Evolutionary conservation across 106 monocot genomes (phyloP).

Genomic region (Dendrobium officinale): DNA sequence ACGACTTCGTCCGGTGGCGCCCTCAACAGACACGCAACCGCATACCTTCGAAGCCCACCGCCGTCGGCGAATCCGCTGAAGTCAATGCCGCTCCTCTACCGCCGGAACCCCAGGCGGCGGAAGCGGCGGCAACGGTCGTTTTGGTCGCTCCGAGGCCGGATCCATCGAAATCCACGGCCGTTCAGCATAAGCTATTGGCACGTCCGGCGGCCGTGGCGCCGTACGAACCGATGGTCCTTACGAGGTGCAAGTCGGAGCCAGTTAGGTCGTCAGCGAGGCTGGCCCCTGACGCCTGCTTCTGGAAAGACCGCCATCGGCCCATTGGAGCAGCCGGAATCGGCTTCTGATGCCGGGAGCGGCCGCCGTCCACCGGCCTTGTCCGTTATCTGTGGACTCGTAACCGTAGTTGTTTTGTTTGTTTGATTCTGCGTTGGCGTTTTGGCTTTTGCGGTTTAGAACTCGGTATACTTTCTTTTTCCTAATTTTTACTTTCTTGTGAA

Average conservation of each 20-base stretch:
- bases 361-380: too few species aligned
- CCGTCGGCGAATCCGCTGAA: neutral
- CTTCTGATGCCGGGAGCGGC: conserved; percentile 38
- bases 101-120: neutral
- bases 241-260: conserved; percentile 96
- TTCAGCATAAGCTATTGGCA: neutral
- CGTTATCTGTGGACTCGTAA: too few species aligned
- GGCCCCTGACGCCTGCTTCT: conserved; percentile 80
- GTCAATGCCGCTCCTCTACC: neutral
- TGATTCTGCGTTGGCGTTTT: too few species aligned
- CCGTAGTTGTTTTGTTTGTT: too few species aligned
- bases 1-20: conserved; percentile 70
- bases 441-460: too few species aligned
- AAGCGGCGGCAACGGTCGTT: neutral
- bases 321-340: conserved; percentile 78
- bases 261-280: conserved; percentile 73
- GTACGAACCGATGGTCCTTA: conserved; percentile 64
- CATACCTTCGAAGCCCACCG: conserved; percentile 3
- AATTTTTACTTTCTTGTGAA: too few species aligned
- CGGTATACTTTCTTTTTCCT: too few species aligned
- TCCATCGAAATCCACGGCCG: neutral
- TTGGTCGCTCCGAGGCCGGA: conserved; percentile 1
- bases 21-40: conserved; percentile 25
- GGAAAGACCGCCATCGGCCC: conserved; percentile 87
- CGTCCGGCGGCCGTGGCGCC: conserved; percentile 15